phyloP scores from a whole-genome alignment of 164 flowering plant species.

The Nelumbo lutea region DNA sequence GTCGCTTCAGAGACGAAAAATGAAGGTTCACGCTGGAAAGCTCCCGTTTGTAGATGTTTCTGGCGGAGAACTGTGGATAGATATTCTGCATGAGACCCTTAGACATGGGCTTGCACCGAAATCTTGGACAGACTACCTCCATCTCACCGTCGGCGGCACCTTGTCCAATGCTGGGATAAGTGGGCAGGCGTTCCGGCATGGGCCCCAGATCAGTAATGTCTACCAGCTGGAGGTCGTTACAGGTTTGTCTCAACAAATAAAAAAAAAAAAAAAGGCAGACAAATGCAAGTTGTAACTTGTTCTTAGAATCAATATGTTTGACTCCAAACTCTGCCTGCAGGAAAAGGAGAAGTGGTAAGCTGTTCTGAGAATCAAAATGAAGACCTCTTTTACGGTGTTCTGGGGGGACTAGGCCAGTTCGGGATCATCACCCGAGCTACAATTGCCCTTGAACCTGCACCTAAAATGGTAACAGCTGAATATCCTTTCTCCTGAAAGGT shows the following conservation, averaged over 20 bases:
- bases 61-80: conserved; percentile 85
- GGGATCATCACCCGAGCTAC: conserved; percentile 86
- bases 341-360: conserved; percentile 74
- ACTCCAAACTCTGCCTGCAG: conserved; percentile 37
- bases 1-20: conserved; percentile 38
- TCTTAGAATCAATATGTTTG: neutral
- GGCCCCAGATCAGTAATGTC: conserved; percentile 90
- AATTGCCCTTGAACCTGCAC: conserved; percentile 79
- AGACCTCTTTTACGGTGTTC: conserved; percentile 72
- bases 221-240: conserved; percentile 84
- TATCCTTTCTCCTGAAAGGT: neutral
- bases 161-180: conserved; percentile 91
- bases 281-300: neutral
- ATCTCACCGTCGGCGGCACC: conserved; percentile 90
- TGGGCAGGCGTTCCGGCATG: conserved; percentile 85
- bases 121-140: conserved; percentile 97
- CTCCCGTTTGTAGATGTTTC: conserved; percentile 73
- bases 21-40: conserved; percentile 37
- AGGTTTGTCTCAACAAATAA: conserved; percentile 36
- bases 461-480: conserved; percentile 49
- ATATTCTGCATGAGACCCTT: conserved; percentile 68
- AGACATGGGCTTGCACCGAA: conserved; percentile 74
- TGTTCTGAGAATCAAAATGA: conserved; percentile 65
- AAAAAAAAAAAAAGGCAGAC: neutral
- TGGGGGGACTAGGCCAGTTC: conserved; percentile 94